Conservation (phyloP, 2,329 filamentous ascomycete species). For the Pseudogymnoascus pannorum region DNA sequence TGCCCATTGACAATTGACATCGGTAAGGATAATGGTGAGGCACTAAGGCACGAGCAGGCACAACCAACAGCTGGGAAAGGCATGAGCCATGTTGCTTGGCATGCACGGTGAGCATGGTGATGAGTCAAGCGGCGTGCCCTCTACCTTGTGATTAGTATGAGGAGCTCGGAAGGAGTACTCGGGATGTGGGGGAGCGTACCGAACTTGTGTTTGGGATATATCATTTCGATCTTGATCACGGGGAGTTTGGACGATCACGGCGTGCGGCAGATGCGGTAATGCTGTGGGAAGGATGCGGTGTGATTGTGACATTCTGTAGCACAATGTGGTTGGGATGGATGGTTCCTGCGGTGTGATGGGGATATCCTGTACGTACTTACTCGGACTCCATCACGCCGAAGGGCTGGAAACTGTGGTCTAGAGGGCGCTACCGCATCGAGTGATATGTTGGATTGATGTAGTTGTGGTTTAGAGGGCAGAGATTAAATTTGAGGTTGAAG, state of each 20-base stretch:
- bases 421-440: neutral
- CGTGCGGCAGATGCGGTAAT: neutral
- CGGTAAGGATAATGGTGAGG: neutral
- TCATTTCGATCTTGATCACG: neutral
- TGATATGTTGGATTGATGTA: neutral
- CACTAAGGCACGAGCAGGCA: neutral
- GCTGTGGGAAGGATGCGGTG: neutral
- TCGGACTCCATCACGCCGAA: neutral
- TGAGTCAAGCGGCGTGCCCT: neutral
- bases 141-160: slow-evolving; percentile 1
- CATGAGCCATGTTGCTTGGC: neutral
- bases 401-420: neutral
- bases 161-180: neutral
- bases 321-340: neutral
- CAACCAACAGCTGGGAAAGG: neutral
- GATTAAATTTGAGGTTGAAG: neutral
- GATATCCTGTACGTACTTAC: neutral
- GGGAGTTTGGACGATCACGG: neutral
- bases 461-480: neutral
- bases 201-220: slow-evolving; percentile 3
- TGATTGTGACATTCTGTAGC: neutral
- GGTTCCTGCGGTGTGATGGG: neutral
- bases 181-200: neutral
- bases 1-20: neutral
- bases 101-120: neutral